Conservation (phyloP, 106 monocot species). For the Dactylorhiza incarnata region DNA sequence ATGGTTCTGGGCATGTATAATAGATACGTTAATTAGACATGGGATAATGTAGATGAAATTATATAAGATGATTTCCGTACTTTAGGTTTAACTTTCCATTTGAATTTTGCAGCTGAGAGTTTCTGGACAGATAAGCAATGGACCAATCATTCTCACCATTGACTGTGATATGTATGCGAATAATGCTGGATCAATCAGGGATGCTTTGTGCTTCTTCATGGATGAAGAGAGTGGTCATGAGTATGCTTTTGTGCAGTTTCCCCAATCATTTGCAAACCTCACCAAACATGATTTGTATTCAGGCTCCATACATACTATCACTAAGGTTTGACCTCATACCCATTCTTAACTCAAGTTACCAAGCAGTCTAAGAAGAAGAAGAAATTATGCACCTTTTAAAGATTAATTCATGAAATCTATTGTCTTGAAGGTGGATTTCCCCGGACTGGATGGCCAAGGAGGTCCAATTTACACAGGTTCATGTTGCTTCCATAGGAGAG, state of each 20-base stretch:
- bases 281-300: constrained; percentile 37
- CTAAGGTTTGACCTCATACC: not conserved
- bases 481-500: constrained; percentile 44
- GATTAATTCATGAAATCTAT: not conserved
- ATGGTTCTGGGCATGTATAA: too few relatives aligned
- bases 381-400: too few relatives aligned
- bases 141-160: constrained; percentile 48
- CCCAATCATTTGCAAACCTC: constrained; percentile 28
- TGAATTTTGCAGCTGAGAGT: constrained; percentile 40
- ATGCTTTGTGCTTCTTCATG: constrained; percentile 48
- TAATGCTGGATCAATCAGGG: constrained; percentile 35
- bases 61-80: too few relatives aligned
- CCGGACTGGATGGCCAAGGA: constrained; percentile 31
- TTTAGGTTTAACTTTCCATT: not conserved
- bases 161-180: constrained; percentile 84
- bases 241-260: constrained; percentile 33
- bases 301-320: constrained; percentile 5
- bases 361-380: too few relatives aligned
- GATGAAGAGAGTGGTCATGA: constrained; percentile 34
- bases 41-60: too few relatives aligned
- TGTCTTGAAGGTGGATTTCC: constrained; percentile 35
- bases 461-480: constrained; percentile 33
- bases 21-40: too few relatives aligned
- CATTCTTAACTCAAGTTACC: not conserved
- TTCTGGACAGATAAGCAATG: constrained; percentile 68